These are phyloP conservation scores for Xylariaceae sp. DNA, from an alignment of 2,329 filamentous ascomycete species.

Conservation along the genomic window DNA sequence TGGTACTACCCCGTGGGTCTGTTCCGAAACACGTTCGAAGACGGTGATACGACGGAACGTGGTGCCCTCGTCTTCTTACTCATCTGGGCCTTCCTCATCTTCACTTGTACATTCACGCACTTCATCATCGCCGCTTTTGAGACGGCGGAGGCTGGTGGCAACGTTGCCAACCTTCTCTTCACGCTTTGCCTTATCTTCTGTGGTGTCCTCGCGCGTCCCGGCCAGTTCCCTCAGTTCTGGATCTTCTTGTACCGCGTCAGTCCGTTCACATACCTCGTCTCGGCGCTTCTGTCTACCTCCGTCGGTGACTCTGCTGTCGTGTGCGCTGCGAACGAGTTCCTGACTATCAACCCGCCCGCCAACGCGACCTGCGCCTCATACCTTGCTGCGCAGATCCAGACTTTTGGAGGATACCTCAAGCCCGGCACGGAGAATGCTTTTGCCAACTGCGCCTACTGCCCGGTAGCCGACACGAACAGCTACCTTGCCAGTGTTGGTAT, in stretches of 20 bases:
- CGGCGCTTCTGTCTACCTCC: conserved; percentile 58
- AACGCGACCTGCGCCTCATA: conserved; percentile 53
- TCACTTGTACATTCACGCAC: conserved; percentile 74
- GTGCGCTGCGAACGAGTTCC: conserved; percentile 61
- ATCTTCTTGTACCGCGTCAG: conserved; percentile 70
- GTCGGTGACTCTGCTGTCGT: conserved; percentile 55
- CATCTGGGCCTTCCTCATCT: conserved; percentile 69
- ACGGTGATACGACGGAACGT: conserved; percentile 59
- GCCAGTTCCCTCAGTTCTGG: conserved; percentile 66
- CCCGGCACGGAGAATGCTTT: conserved; percentile 39
- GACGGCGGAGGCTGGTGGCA: conserved; percentile 67
- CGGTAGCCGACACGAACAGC: conserved; percentile 34
- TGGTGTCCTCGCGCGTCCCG: conserved; percentile 61
- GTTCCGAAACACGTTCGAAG: conserved; percentile 60
- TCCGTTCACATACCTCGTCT: conserved; percentile 69
- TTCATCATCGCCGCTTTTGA: conserved; percentile 73
- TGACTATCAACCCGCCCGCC: conserved; percentile 54
- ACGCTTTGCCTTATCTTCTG: conserved; percentile 70
- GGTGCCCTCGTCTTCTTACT: conserved; percentile 76
- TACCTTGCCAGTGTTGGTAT: conserved; percentile 37
- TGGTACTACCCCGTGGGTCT: conserved; percentile 87
- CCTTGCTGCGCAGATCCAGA: conserved; percentile 44
- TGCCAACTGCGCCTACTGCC: conserved; percentile 41
- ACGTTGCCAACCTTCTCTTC: conserved; percentile 71
- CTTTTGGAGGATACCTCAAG: conserved; percentile 36